A percentile compares a stretch with the other conserved stretches of the same genome.
phyloP scores from a whole-genome alignment of 352 stramenopile species.

The Globisporangium paroecandrum region DNA sequence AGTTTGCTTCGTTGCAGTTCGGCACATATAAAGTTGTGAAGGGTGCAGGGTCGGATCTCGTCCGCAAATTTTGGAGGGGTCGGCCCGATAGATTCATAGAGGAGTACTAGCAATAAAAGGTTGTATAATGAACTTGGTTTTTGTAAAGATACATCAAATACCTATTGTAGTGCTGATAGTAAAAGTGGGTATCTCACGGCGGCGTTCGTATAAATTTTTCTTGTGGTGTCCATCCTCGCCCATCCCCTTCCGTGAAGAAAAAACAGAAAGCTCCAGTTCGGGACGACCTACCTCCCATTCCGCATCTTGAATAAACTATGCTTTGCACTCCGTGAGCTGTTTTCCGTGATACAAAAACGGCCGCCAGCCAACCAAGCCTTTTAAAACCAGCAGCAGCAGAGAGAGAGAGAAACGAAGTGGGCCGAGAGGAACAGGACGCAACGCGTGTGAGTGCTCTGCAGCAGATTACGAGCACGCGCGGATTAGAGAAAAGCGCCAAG shows the following conservation, averaged over 20 bases:
- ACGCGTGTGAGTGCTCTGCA: not conserved
- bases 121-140: not conserved
- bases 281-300: not conserved
- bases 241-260: not conserved
- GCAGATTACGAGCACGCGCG: slow-evolving; percentile 4
- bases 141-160: not conserved
- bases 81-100: not conserved
- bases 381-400: slow-evolving; percentile 15
- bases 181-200: not conserved
- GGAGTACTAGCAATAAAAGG: not conserved
- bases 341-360: slow-evolving; percentile 19
- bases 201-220: not conserved
- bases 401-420: slow-evolving; percentile 20
- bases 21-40: not conserved
- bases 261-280: slow-evolving; percentile 10
- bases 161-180: not conserved
- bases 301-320: slow-evolving; percentile 18
- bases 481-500: not conserved
- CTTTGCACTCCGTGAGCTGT: slow-evolving; percentile 11
- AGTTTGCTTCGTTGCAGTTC: not conserved
- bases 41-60: not conserved
- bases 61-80: not conserved
- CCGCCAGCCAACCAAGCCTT: slow-evolving; percentile 32
- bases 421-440: slow-evolving; percentile 18
- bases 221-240: not conserved